Base-by-base conservation (phyloP, 192 early-diverging fungal species). In the Glomus cerebriforme region DNA sequence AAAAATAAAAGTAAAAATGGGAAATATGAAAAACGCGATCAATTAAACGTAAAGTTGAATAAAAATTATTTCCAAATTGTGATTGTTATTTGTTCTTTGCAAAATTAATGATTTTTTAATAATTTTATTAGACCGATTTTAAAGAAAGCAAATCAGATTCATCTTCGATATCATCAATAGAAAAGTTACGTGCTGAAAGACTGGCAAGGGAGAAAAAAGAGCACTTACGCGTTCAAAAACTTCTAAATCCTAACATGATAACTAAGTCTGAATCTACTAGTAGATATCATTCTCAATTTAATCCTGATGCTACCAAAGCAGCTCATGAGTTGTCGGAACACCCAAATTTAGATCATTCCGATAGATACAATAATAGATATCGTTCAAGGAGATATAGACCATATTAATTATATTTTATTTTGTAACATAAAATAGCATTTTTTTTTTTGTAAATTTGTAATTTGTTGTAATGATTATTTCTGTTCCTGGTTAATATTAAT, bases 211-310 rank as follows among this genome's bases (percentile, higher is more conserved):
- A 90, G 62, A 69, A 71, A 13, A 66, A 79, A 58, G 89, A 87
- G 35, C 78, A 79, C 12, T 35, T 63, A 31, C 82, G 83, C 19
- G 70, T 69, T 27, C 59, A 43, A 24, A 54, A 72, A 54, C 29
- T 83, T 59, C 65, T 86, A 6, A 75, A 82, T 43, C 78, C 81
- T 32, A n/a, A 75, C 26, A 32, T 59, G n/a, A 4, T n/a, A 47
- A 12, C 10, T 26, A 7, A 59, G 43, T 45, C 32, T 24, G 7
- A 8, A 58, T 70, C 82, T 34, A 32, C 74, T 60, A 64, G 78
- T 10, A 39, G 64, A 45, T 90, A 90, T 77, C 81, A 83, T 75
- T 86, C 88, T 43, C 89, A 90, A 65, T 90, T 85, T 60, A 90
- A 90, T 63, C 86, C 85, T 7, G 43, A 81, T 19, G 89, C 81